A percentile compares a stretch with the other conserved stretches of the same genome.
phyloP scores from a whole-genome alignment of 805 yeast genomes.

The Pachysolen tannophilus region DNA sequence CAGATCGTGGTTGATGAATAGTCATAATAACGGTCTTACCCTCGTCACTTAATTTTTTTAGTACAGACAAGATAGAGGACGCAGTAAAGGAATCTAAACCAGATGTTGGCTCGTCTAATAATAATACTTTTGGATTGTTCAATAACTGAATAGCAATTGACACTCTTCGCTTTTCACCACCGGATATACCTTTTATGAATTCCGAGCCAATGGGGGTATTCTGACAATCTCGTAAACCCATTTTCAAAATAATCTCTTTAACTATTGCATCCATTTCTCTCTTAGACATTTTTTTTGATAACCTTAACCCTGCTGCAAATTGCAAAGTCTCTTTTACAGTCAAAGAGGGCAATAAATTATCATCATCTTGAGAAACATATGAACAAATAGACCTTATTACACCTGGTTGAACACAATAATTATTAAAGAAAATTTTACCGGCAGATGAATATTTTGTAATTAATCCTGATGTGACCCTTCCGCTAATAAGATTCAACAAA shows the following conservation, averaged over 20 bases:
- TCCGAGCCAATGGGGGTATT: slow-evolving; percentile 54
- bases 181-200: slow-evolving; percentile 46
- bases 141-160: slow-evolving; percentile 67
- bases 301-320: slow-evolving; percentile 56
- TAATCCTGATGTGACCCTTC: slow-evolving; percentile 34
- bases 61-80: slow-evolving; percentile 45
- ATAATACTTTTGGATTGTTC: slow-evolving; percentile 52
- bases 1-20: slow-evolving; percentile 71
- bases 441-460: slow-evolving; percentile 19
- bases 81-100: slow-evolving; percentile 73
- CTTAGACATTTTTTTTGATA: slow-evolving; percentile 29
- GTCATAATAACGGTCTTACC: slow-evolving; percentile 60
- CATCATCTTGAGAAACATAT: slow-evolving; percentile 70
- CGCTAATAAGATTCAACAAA: slow-evolving; percentile 46
- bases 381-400: slow-evolving; percentile 32
- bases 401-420: slow-evolving; percentile 9
- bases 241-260: slow-evolving; percentile 40
- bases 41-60: slow-evolving; percentile 39
- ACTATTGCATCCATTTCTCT: slow-evolving; percentile 37
- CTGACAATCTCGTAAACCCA: slow-evolving; percentile 61
- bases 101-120: slow-evolving; percentile 76
- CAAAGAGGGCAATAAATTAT: slow-evolving; percentile 51
- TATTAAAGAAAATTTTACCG: slow-evolving; percentile 31
- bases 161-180: slow-evolving; percentile 69
- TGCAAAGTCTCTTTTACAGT: slow-evolving; percentile 66